These are phyloP conservation scores for Aeschynomene evenia DNA, from an alignment of 306 rosid genomes.

Conservation along the genomic window DNA sequence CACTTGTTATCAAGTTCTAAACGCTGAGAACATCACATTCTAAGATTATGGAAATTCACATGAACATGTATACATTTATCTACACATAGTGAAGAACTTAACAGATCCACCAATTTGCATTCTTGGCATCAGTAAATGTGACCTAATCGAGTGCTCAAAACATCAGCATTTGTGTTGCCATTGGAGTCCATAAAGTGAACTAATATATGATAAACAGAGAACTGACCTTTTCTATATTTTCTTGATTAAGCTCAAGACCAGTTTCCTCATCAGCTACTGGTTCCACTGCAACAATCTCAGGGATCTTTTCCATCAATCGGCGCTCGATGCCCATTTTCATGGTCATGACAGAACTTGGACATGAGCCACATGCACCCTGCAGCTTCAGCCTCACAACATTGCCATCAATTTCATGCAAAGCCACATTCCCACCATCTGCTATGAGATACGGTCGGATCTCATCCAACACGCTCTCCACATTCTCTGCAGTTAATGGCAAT, in stretches of 20 bases:
- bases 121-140: slow-evolving; percentile 19
- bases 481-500: slow-evolving; percentile 79
- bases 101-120: slow-evolving; percentile 1
- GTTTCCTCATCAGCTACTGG: slow-evolving; percentile 80
- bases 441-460: slow-evolving; percentile 87
- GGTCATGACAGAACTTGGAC: slow-evolving; percentile 88
- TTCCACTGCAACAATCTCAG: slow-evolving; percentile 92
- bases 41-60: background rate
- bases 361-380: slow-evolving; percentile 98
- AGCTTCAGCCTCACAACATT: slow-evolving; percentile 88
- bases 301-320: slow-evolving; percentile 90
- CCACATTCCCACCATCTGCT: slow-evolving; percentile 90
- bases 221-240: slow-evolving; percentile 82
- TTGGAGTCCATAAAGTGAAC: background rate
- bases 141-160: too few species aligned
- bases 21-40: background rate
- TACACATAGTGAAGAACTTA: slow-evolving; percentile 19
- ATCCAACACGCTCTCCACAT: slow-evolving; percentile 76
- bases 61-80: background rate
- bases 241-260: slow-evolving; percentile 83
- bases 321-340: slow-evolving; percentile 98
- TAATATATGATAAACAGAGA: slow-evolving; percentile 19
- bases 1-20: slow-evolving; percentile 5
- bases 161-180: slow-evolving; percentile 2
- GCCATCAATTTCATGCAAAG: slow-evolving; percentile 87